Conservation (phyloP, 371 early-diverging fungal genomes). For the Lichtheimia ramosa region DNA sequence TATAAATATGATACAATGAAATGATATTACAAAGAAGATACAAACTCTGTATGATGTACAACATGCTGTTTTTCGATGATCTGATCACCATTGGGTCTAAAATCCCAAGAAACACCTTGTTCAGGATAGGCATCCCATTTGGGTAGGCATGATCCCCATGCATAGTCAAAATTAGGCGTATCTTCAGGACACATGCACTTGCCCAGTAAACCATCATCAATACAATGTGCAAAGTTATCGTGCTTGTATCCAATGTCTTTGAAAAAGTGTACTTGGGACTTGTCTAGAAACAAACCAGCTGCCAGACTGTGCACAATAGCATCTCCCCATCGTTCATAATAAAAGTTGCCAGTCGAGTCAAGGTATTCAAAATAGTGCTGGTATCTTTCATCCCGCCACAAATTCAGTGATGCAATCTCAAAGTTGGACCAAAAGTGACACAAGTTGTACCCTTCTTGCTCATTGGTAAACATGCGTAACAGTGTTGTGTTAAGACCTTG, state of each 20-base stretch:
- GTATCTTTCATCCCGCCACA: slow-evolving; percentile 75
- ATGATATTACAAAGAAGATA: background rate
- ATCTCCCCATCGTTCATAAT: slow-evolving; percentile 97
- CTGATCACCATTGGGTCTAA: slow-evolving; percentile 29
- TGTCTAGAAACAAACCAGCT: slow-evolving; percentile 75
- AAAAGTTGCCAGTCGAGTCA: slow-evolving; percentile 85
- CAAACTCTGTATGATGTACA: slow-evolving; percentile 3
- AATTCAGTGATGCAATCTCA: slow-evolving; percentile 84
- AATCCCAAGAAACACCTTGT: slow-evolving; percentile 23
- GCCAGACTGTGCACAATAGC: slow-evolving; percentile 95
- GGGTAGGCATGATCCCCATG: slow-evolving; percentile 36
- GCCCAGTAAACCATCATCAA: slow-evolving; percentile 35
- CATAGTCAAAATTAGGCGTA: slow-evolving; percentile 30
- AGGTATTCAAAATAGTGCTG: slow-evolving; percentile 75
- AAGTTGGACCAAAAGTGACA: slow-evolving; percentile 92
- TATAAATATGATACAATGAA: too few species aligned
- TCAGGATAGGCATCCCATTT: slow-evolving; percentile 5
- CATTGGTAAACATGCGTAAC: slow-evolving; percentile 43
- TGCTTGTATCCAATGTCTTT: slow-evolving; percentile 81
- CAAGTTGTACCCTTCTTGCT: slow-evolving; percentile 50
- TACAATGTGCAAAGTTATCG: slow-evolving; percentile 42
- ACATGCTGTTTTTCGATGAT: slow-evolving; percentile 10
- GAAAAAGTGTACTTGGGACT: slow-evolving; percentile 86
- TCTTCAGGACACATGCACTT: slow-evolving; percentile 47
- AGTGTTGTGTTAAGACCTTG: slow-evolving; percentile 33